Conservation (phyloP, 306 rosid genomes). For the Sphenostylis stenocarpa region DNA sequence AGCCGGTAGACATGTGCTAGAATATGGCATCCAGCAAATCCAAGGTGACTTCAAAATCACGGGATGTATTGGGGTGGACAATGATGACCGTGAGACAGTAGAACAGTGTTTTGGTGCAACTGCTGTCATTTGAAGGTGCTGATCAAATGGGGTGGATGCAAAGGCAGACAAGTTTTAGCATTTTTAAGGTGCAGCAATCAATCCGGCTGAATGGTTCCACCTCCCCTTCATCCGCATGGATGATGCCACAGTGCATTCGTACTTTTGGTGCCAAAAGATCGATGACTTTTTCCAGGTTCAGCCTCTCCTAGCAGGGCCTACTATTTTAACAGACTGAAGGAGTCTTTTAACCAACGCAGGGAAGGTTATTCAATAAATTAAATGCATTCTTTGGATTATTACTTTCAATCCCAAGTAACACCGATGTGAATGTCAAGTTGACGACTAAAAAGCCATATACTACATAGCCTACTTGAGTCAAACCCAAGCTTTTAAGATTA, state of each 20-base stretch:
- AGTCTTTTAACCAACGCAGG: background rate
- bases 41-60: background rate
- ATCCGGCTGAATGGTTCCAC: background rate
- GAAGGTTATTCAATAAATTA: background rate
- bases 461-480: background rate
- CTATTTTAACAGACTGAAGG: background rate
- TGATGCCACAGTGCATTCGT: background rate
- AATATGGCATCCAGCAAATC: background rate
- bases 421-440: background rate
- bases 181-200: background rate
- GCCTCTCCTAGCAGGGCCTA: background rate
- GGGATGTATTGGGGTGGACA: background rate
- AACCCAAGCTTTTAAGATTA: slow-evolving; percentile 20
- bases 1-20: background rate
- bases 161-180: background rate
- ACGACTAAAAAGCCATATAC: background rate
- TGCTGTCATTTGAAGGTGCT: background rate
- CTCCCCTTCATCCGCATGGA: background rate
- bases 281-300: background rate
- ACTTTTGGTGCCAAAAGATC: background rate
- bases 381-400: background rate
- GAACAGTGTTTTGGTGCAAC: background rate
- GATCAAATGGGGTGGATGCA: background rate
- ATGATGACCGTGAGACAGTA: background rate
- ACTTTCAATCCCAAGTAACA: background rate